Percentiles rank a stretch among this genome's conserved stretches.
Conservation (phyloP, 2,329 filamentous ascomycete species). For the Aureobasidium sp. region DNA sequence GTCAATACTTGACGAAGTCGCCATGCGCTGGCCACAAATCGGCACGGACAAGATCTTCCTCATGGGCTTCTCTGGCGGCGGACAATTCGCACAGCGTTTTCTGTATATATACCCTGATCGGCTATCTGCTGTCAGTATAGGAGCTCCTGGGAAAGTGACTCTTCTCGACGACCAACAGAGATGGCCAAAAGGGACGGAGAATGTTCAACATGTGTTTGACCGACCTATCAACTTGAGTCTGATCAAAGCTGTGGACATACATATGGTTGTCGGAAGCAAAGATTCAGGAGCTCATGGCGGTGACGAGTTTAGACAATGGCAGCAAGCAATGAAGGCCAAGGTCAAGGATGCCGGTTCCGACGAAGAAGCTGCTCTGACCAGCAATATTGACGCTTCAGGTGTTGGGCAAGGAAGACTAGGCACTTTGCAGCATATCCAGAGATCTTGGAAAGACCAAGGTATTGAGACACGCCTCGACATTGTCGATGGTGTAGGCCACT, state of each 20-base stretch:
- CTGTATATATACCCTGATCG: not conserved
- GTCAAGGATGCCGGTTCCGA: not conserved
- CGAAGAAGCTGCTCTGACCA: not conserved
- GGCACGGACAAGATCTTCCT: not conserved
- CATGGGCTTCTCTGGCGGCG: slow-evolving; percentile 9
- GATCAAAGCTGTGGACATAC: not conserved
- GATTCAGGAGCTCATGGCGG: slow-evolving; percentile 5
- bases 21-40: not conserved
- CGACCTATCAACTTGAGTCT: not conserved
- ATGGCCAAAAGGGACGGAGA: not conserved
- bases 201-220: not conserved
- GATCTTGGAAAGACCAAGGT: not conserved
- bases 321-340: not conserved
- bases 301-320: not conserved
- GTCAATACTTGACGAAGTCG: slow-evolving; percentile 3
- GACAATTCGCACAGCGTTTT: slow-evolving; percentile 8
- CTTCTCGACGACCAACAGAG: not conserved
- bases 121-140: not conserved
- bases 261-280: slow-evolving; percentile 5
- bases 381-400: not conserved
- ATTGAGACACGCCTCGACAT: not conserved
- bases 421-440: not conserved
- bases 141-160: slow-evolving; percentile 1
- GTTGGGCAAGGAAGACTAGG: not conserved
- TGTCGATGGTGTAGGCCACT: not conserved